Percentiles rank a stretch among this genome's conserved stretches.
These are phyloP conservation scores for Digitaria exilis DNA, from an alignment of 202 grass and related monocot genomes.

Conservation along the genomic window DNA sequence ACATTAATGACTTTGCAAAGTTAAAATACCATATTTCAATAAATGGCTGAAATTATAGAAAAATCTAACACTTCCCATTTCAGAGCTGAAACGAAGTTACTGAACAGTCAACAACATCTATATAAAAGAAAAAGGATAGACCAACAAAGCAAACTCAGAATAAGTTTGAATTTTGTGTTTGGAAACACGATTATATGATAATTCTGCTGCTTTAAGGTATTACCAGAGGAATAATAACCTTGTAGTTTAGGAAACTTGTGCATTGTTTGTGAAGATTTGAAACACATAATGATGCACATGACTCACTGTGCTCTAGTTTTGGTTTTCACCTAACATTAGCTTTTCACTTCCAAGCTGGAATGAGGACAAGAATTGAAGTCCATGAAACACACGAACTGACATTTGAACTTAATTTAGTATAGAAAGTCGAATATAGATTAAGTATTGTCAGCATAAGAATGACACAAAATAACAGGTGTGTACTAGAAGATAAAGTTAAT, in stretches of 20 bases:
- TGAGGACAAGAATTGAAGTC: no score
- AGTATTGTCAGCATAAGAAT: constrained; percentile 17
- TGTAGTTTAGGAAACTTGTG: not conserved
- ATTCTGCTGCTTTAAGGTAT: not conserved
- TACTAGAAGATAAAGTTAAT: constrained; percentile 1
- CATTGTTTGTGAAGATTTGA: no score
- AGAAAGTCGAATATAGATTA: constrained; percentile 1
- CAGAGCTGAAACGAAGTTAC: not conserved
- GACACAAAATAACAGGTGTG: not conserved
- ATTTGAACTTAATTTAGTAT: no score
- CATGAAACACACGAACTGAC: not conserved
- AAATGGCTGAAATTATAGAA: not conserved
- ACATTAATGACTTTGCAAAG: constrained; percentile 3
- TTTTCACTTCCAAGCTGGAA: no score
- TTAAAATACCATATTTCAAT: not conserved
- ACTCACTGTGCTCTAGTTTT: no score
- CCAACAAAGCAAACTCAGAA: not conserved
- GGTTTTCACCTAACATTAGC: no score
- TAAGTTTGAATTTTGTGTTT: not conserved
- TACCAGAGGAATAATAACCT: not conserved
- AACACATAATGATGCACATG: no score
- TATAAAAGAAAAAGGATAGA: not conserved
- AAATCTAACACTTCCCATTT: not conserved
- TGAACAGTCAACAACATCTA: not conserved
- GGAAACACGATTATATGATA: not conserved